These are phyloP conservation scores for Adansonia rubrostipa DNA, from an alignment of 441 rosid genomes.

Conservation along the genomic window DNA sequence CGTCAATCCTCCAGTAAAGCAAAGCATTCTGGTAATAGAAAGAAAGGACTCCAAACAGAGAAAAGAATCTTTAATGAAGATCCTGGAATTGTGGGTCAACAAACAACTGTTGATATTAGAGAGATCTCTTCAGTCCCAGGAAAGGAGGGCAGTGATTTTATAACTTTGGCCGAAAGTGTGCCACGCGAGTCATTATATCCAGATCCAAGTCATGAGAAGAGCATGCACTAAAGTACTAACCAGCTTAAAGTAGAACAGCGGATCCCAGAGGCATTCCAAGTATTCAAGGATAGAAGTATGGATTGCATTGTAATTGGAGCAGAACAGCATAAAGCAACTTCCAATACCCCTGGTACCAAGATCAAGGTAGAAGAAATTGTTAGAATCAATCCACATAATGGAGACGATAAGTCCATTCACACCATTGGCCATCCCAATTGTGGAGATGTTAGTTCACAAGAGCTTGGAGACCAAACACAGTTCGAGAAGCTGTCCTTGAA, in stretches of 20 bases:
- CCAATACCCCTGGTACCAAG: background rate
- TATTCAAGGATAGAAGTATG: background rate
- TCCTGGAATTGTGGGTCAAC: slow-evolving; percentile 35
- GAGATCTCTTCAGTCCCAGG: slow-evolving; percentile 12
- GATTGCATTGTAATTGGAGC: slow-evolving; percentile 17
- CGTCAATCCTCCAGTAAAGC: slow-evolving; percentile 38
- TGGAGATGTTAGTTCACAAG: slow-evolving; percentile 10
- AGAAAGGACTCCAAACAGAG: slow-evolving; percentile 41
- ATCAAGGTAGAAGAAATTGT: background rate
- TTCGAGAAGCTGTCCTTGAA: slow-evolving; percentile 8
- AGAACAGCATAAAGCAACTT: background rate
- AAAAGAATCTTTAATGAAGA: slow-evolving; percentile 25
- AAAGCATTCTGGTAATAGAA: slow-evolving; percentile 40
- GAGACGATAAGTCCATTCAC: slow-evolving; percentile 12
- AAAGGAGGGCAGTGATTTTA: slow-evolving; percentile 15
- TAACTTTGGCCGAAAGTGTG: slow-evolving; percentile 8
- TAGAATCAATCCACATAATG: slow-evolving; percentile 9
- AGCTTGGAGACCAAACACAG: slow-evolving; percentile 19
- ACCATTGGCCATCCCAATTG: background rate
- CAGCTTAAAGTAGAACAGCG: slow-evolving; percentile 6
- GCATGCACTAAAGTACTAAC: background rate
- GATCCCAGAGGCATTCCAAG: background rate
- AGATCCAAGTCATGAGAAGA: background rate
- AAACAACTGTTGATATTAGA: slow-evolving; percentile 19
- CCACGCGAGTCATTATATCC: slow-evolving; percentile 16